phyloP scores from a whole-genome alignment of 305 asterid species.

The Fraxinus baroniana region DNA sequence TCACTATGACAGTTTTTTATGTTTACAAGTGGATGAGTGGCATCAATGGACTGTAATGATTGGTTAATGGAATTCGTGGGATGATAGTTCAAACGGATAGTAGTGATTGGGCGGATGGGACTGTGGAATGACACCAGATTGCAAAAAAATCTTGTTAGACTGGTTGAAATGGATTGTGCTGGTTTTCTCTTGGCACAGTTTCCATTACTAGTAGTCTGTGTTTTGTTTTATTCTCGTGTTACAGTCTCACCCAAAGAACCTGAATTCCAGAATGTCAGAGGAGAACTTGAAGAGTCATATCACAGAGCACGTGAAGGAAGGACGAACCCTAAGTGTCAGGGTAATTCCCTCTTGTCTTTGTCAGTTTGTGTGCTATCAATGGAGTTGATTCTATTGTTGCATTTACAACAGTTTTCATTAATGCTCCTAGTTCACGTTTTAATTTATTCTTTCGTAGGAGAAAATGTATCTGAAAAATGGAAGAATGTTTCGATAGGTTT shows the following conservation, averaged over 20 bases:
- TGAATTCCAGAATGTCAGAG: neutral
- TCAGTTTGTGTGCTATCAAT: conserved; percentile 1
- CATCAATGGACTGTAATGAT: neutral
- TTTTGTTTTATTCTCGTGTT: conserved; percentile 24
- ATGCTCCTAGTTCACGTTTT: neutral
- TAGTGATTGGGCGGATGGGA: neutral
- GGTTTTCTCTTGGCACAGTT: neutral
- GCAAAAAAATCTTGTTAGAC: neutral
- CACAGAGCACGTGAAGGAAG: conserved; percentile 61
- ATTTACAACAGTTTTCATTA: neutral
- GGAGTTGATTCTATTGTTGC: neutral
- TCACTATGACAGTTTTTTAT: neutral
- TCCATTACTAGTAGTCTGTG: neutral
- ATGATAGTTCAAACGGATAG: neutral
- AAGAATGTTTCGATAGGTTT: conserved; percentile 86
- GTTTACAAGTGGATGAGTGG: neutral
- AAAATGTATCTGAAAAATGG: conserved; percentile 77
- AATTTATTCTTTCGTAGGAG: conserved; percentile 43
- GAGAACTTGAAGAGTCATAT: conserved; percentile 57
- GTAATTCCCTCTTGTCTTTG: conserved; percentile 39
- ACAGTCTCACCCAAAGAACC: conserved; percentile 85
- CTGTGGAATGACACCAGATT: neutral
- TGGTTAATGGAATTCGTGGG: neutral
- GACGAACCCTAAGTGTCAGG: conserved; percentile 65
- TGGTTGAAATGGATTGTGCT: neutral